phyloP scores from a whole-genome alignment of 2,329 filamentous ascomycete genomes.

The Fusarium coffeatum region DNA sequence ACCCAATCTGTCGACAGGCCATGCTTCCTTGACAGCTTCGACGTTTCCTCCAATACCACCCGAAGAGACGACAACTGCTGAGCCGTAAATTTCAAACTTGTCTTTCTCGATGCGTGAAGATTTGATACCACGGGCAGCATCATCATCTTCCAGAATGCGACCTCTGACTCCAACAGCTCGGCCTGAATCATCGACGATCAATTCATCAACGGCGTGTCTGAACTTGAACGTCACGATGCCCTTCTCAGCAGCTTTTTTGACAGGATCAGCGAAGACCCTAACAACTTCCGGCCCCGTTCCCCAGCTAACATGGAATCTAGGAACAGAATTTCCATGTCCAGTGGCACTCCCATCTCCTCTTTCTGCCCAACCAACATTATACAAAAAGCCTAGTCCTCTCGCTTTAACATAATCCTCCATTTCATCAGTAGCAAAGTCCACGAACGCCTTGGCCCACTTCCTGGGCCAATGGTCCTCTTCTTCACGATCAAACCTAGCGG shows the following conservation, averaged over 20 bases:
- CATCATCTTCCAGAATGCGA: slow-evolving; percentile 63
- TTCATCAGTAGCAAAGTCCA: slow-evolving; percentile 69
- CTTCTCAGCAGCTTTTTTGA: slow-evolving; percentile 62
- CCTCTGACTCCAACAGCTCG: slow-evolving; percentile 65
- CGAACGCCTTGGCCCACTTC: slow-evolving; percentile 72
- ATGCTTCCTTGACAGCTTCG: slow-evolving; percentile 68
- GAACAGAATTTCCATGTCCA: slow-evolving; percentile 72
- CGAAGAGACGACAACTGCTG: slow-evolving; percentile 65
- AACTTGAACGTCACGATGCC: slow-evolving; percentile 67
- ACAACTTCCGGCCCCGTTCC: slow-evolving; percentile 71
- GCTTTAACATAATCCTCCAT: slow-evolving; percentile 69
- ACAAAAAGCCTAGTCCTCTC: slow-evolving; percentile 63
- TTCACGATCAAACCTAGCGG: slow-evolving; percentile 68
- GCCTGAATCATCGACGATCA: slow-evolving; percentile 65
- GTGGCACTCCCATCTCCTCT: slow-evolving; percentile 65
- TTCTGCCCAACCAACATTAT: slow-evolving; percentile 71
- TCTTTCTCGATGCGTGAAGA: slow-evolving; percentile 61
- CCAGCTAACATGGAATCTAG: slow-evolving; percentile 72
- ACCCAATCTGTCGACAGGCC: slow-evolving; percentile 68
- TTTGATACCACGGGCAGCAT: slow-evolving; percentile 63
- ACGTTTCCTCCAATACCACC: slow-evolving; percentile 72
- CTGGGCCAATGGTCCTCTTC: slow-evolving; percentile 68
- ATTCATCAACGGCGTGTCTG: slow-evolving; percentile 67
- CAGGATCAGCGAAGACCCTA: slow-evolving; percentile 67
- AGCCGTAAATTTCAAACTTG: slow-evolving; percentile 64